phyloP scores from a whole-genome alignment of 2,329 filamentous ascomycete genomes.

The Davidsoniella virescens region DNA sequence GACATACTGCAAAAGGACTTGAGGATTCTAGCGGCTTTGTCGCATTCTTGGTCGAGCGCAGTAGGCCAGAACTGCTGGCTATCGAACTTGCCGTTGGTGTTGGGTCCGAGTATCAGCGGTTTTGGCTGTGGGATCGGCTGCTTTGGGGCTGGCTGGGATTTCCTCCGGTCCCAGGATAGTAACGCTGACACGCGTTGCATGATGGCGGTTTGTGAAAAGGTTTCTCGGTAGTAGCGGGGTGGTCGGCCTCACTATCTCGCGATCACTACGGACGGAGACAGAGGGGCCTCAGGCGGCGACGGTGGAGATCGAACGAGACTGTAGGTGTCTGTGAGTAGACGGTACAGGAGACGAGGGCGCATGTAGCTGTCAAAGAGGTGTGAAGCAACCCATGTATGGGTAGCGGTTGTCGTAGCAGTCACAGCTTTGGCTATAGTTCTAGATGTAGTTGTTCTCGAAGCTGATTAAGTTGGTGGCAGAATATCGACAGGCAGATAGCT shows the following conservation, averaged over 20 bases:
- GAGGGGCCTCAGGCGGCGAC: slow-evolving; percentile 4
- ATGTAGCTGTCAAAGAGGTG: not conserved
- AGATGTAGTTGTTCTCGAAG: not conserved
- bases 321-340: no score
- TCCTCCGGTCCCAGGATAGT: slow-evolving; percentile 15
- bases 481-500: no score
- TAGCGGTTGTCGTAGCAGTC: not conserved
- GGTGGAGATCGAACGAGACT: no score
- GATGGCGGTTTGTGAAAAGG: not conserved
- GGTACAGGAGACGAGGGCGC: not conserved
- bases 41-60: slow-evolving; percentile 71
- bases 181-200: slow-evolving; percentile 15
- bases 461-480: not conserved
- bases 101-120: slow-evolving; percentile 7
- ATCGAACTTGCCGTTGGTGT: slow-evolving; percentile 12
- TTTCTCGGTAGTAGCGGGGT: not conserved
- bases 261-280: slow-evolving; percentile 7
- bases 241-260: slow-evolving; percentile 9
- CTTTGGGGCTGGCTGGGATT: slow-evolving; percentile 12
- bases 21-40: slow-evolving; percentile 79
- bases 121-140: slow-evolving; percentile 5
- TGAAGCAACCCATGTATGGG: not conserved
- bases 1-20: slow-evolving; percentile 74
- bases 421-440: not conserved
- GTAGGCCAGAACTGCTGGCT: slow-evolving; percentile 69